Evolutionary conservation across 306 rosid genomes (phyloP).

Genomic region (Vicia faba): DNA sequence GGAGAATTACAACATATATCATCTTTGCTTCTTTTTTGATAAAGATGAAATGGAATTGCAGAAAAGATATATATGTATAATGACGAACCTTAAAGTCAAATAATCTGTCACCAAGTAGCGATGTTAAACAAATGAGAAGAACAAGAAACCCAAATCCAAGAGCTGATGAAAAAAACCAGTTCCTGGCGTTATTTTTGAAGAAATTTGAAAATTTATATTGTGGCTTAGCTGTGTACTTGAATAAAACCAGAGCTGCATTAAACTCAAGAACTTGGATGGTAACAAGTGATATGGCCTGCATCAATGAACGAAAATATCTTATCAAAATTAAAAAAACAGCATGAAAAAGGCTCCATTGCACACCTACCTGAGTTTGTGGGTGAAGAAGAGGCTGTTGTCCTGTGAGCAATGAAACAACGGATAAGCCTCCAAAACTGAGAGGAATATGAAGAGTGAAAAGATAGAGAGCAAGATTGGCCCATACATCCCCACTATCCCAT

Average conservation of each 20-base stretch:
- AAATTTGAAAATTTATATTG: slow-evolving; percentile 47
- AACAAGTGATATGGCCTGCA: slow-evolving; percentile 71
- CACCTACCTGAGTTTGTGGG: slow-evolving; percentile 63
- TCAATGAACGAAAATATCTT: neutral
- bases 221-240: slow-evolving; percentile 67
- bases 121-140: slow-evolving; percentile 56
- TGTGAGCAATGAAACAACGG: slow-evolving; percentile 54
- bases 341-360: slow-evolving; percentile 1
- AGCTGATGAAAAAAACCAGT: slow-evolving; percentile 66
- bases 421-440: slow-evolving; percentile 79
- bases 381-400: slow-evolving; percentile 54
- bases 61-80: slow-evolving; percentile 1
- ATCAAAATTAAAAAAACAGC: neutral
- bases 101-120: slow-evolving; percentile 49
- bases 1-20: neutral
- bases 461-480: slow-evolving; percentile 73
- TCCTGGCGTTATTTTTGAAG: slow-evolving; percentile 53
- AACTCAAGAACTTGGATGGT: slow-evolving; percentile 66
- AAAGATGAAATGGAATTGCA: slow-evolving; percentile 8
- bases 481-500: slow-evolving; percentile 62
- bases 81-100: slow-evolving; percentile 66
- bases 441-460: slow-evolving; percentile 79
- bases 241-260: slow-evolving; percentile 51
- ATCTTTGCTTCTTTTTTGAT: neutral
- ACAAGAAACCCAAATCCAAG: slow-evolving; percentile 68